Evolutionary conservation across 371 early-diverging fungal genomes (phyloP).

Genomic region (Mucor velutinosus): DNA sequence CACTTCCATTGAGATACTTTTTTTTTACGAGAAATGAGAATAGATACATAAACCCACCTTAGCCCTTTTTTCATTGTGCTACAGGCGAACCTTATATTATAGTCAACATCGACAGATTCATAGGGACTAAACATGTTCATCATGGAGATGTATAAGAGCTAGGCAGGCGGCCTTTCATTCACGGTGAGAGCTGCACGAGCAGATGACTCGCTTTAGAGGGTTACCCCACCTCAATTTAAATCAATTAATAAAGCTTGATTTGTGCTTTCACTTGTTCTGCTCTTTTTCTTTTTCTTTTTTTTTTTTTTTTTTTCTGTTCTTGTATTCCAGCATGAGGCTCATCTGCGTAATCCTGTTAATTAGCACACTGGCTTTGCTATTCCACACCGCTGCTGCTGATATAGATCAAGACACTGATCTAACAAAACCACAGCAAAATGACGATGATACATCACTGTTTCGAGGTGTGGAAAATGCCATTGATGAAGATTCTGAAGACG

Average conservation of each 20-base stretch:
- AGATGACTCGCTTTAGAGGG: not conserved
- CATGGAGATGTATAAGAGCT: not conserved
- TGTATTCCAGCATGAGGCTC: not conserved
- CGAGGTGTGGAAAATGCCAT: conserved; percentile 12
- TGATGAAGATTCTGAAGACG: conserved; percentile 13
- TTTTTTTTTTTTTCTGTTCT: not conserved
- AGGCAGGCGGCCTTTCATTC: conserved; percentile 2
- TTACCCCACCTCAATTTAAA: conserved; percentile 8
- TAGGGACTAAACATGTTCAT: not conserved
- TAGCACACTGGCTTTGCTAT: not conserved
- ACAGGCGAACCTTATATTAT: not conserved
- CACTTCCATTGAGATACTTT: not conserved
- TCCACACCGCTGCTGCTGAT: not conserved
- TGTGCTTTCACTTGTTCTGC: not conserved
- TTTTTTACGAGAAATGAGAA: not conserved
- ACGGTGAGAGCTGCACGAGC: conserved; percentile 1
- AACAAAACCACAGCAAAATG: not conserved
- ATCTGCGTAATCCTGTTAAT: not conserved
- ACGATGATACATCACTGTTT: conserved; percentile 22
- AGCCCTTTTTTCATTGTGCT: not conserved
- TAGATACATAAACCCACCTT: not conserved
- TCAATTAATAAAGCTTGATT: conserved; percentile 2
- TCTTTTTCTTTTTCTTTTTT: not conserved
- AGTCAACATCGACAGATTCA: not conserved
- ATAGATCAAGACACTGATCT: not conserved